Evolutionary conservation across 2,329 filamentous ascomycete species (phyloP).

Genomic region (Paracoccidioides brasiliensis): DNA sequence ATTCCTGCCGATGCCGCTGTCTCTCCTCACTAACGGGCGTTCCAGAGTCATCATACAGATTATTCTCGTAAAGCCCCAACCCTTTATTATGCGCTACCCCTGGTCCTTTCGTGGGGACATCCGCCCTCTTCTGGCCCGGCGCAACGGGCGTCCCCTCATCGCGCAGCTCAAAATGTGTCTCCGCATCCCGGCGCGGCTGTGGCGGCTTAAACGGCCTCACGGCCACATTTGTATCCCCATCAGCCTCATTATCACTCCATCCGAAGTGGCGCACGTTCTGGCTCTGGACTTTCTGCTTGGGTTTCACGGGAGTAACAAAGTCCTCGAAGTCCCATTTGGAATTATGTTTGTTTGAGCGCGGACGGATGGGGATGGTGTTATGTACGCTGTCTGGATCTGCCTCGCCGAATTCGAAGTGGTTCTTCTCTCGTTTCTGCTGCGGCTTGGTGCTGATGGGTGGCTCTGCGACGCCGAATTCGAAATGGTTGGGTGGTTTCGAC

Average conservation of each 20-base stretch:
- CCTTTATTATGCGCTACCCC: slow-evolving; percentile 52
- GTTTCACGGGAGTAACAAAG: slow-evolving; percentile 71
- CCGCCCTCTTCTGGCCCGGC: slow-evolving; percentile 21
- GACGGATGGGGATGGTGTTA: slow-evolving; percentile 1
- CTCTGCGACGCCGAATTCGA: slow-evolving; percentile 6
- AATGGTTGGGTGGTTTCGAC: slow-evolving; percentile 1
- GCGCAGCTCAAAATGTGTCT: slow-evolving; percentile 70
- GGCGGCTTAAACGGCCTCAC: slow-evolving; percentile 36
- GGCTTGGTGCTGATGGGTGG: background rate
- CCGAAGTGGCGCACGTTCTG: slow-evolving; percentile 62
- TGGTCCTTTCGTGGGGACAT: slow-evolving; percentile 23
- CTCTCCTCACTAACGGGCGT: slow-evolving; percentile 7
- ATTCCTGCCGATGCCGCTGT: background rate
- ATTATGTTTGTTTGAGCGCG: slow-evolving; percentile 33
- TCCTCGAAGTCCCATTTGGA: slow-evolving; percentile 82
- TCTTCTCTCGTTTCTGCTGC: slow-evolving; percentile 48
- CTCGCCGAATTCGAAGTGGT: slow-evolving; percentile 39
- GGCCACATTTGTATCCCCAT: slow-evolving; percentile 13
- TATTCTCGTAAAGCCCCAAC: slow-evolving; percentile 63
- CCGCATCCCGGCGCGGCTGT: slow-evolving; percentile 64
- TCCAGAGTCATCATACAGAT: slow-evolving; percentile 53
- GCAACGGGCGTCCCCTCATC: slow-evolving; percentile 55
- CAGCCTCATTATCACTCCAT: slow-evolving; percentile 59
- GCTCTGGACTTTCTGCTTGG: slow-evolving; percentile 47
- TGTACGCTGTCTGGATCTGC: background rate